Evolutionary conservation across 495 filamentous ascomycete genomes (phyloP).

Genomic region (Baudoinia panamericana): DNA sequence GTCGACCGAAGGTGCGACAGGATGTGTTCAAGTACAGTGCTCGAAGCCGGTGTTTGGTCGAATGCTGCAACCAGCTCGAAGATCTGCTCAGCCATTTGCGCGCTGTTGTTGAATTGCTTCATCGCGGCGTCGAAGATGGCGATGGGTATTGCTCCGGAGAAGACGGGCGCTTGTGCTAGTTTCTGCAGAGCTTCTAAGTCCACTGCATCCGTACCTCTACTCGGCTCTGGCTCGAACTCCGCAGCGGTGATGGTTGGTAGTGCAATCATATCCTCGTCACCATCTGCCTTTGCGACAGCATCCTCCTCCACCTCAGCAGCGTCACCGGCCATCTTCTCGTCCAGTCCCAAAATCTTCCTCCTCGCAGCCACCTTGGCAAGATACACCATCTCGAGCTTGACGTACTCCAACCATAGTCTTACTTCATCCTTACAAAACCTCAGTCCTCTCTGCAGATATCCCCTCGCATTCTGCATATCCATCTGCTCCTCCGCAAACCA

Average conservation of each 20-base stretch:
- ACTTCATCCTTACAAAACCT: conserved; percentile 67
- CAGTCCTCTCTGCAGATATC: conserved; percentile 78
- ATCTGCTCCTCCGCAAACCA: conserved; percentile 60
- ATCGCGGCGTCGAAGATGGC: conserved; percentile 82
- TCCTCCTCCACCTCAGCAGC: conserved; percentile 25
- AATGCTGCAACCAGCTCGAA: conserved; percentile 69
- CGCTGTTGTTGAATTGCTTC: conserved; percentile 56
- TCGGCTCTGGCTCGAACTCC: conserved; percentile 48
- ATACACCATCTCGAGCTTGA: conserved; percentile 84
- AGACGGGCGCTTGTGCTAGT: conserved; percentile 62
- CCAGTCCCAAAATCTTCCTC: conserved; percentile 56
- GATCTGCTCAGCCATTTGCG: conserved; percentile 55
- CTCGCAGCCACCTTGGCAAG: conserved; percentile 62
- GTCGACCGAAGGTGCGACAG: conserved; percentile 42
- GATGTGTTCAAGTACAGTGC: conserved; percentile 63
- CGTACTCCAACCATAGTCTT: conserved; percentile 76
- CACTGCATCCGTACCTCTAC: conserved; percentile 19
- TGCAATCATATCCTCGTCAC: conserved; percentile 40
- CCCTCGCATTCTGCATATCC: conserved; percentile 74
- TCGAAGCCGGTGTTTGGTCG: conserved; percentile 45
- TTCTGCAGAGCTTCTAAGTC: conserved; percentile 44
- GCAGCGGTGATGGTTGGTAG: conserved; percentile 51
- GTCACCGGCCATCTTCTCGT: conserved; percentile 34
- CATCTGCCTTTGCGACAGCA: too few species aligned
- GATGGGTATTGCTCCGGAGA: conserved; percentile 80